Evolutionary conservation across 2,329 filamentous ascomycete species (phyloP).

Genomic region (Metarhizium brunneum): DNA sequence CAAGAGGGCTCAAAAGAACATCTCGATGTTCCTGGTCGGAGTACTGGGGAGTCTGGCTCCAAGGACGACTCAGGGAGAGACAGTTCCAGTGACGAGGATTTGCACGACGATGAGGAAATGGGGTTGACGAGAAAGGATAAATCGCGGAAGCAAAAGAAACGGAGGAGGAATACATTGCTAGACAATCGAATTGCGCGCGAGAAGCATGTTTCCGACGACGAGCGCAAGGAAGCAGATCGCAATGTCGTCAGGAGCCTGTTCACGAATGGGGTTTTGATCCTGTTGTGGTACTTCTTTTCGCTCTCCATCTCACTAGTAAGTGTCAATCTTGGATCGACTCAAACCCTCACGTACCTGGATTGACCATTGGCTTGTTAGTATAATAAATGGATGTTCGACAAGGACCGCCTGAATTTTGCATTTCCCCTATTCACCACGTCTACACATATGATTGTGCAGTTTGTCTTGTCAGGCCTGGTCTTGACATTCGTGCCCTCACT

Average conservation of each 20-base stretch:
- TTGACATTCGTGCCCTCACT: slow-evolving; percentile 76
- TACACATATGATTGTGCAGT: slow-evolving; percentile 93
- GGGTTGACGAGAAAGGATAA: slow-evolving; percentile 70
- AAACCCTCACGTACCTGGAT: background rate
- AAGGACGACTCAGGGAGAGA: slow-evolving; percentile 34
- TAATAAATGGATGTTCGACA: slow-evolving; percentile 99
- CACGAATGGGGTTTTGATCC: slow-evolving; percentile 74
- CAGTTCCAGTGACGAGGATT: slow-evolving; percentile 59
- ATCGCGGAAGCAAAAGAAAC: slow-evolving; percentile 56
- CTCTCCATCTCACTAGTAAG: slow-evolving; percentile 83
- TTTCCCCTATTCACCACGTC: slow-evolving; percentile 94
- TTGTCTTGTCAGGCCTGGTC: slow-evolving; percentile 65
- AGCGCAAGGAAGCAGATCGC: slow-evolving; percentile 67
- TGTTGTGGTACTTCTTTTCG: slow-evolving; percentile 84
- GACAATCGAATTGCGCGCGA: slow-evolving; percentile 60
- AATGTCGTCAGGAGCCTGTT: slow-evolving; percentile 59
- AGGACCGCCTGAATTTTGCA: slow-evolving; percentile 75
- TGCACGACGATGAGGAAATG: slow-evolving; percentile 82
- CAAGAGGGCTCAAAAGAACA: slow-evolving; percentile 36
- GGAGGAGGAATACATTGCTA: slow-evolving; percentile 56
- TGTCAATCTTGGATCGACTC: slow-evolving; percentile 10
- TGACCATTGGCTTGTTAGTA: slow-evolving; percentile 48
- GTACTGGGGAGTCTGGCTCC: slow-evolving; percentile 9
- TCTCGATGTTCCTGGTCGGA: slow-evolving; percentile 29
- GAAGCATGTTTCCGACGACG: slow-evolving; percentile 54